Base-by-base conservation (phyloP, 2,329 filamentous ascomycete genomes). In the Neonectria ditissima region DNA sequence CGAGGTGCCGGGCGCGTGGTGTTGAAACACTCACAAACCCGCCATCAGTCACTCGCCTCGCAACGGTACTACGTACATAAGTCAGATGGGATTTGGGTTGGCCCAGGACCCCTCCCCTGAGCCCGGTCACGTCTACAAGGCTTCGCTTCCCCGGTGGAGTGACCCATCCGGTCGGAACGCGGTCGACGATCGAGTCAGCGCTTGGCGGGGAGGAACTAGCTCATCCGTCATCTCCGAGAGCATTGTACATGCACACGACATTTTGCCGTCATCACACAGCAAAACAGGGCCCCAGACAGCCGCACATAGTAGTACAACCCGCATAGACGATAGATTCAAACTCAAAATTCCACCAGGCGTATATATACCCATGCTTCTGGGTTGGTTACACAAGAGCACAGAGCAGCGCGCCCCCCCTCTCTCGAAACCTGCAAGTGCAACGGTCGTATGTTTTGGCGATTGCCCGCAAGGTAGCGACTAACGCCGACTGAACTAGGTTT, bases 381-480 rank as follows among this genome's bases (percentile, higher is more conserved):
- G 47, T 50, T 18, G 48, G 54, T 63, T 63, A 58, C 60, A 62
- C 59, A 62, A 62, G 41, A n/a, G 28, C 32, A n/a, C 8, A 50
- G n/a, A 8, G 34, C 34, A 34, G 28, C 28, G 28, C 32, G 5
- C 32, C 14, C n/a, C n/a, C n/a, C n/a, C n/a, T n/a, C n/a, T n/a
- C n/a, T n/a, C 32, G 14, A 34, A 37, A 7, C 11, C 16, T 22
- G 39, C 39, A 57, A 53, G 51, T 54, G 54, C 41, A 32, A 32
- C 48, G 32, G 55, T 48, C 26, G 44, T 34, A 54, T 50, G 30
- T 34, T 58, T 50, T n/a, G 43, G 43, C 37, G 34, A 34, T 58
- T 39, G n/a, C 39, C 24, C 32, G 14, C 34, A 37, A 16, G 52
- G 52, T 10, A 44, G 26, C 34, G 20, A 26, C 34, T 55, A 16